Evolutionary conservation across 176 grass and related monocot species (phyloP), one percentile per base, ranked within the genome.

Genomic region (Thalia dealbata): DNA sequence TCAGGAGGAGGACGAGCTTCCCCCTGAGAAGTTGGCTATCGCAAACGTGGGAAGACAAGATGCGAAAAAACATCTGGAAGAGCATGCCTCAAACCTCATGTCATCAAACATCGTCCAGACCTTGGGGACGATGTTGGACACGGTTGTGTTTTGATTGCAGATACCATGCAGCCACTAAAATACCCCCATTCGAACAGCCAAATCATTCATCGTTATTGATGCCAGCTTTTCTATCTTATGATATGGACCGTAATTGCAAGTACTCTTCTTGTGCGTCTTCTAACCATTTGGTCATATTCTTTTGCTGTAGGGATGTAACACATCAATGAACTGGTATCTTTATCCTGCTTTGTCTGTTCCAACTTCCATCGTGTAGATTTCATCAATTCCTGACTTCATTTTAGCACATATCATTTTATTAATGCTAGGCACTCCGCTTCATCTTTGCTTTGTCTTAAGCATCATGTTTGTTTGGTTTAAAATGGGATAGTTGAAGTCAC

Each of bases 1-100:
- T 67, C 95, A 99, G 64, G 95, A 99, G 85, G 90, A 99, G 87
- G 95, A 99, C 48, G 95, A 93, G 28, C 87, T 99, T 58, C 79
- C 95, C 19, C 95, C 95, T 29, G 95, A 99, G 79, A 99, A 99
- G 77, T 72, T 99, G 29, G 90, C 87, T 7, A 99, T 99, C 71
- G 95, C 87, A 77, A 99, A 99, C 79, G 95, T 99, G 7, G 95
- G 95, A n/a, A n/a, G 90, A 70, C 95, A 99, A 75, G 95, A 99
- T 71, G 95, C 90, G 0, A 97, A 97, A 71, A 99, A 99, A 83
- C 95, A 99, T 81, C 81, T 99, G 60, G 95, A 99, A 75, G 95
- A 99, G 74, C 95, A 99, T 50, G 95, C 93, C 64, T 99, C 95
- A 0, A 93, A 93, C 74, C 80, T 99, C 50, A 99, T 99, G 95